Evolutionary conservation across 2,329 filamentous ascomycete genomes (phyloP), one percentile per base, ranked within the genome.

Genomic region (Phaeosphaeriaceae sp.): DNA sequence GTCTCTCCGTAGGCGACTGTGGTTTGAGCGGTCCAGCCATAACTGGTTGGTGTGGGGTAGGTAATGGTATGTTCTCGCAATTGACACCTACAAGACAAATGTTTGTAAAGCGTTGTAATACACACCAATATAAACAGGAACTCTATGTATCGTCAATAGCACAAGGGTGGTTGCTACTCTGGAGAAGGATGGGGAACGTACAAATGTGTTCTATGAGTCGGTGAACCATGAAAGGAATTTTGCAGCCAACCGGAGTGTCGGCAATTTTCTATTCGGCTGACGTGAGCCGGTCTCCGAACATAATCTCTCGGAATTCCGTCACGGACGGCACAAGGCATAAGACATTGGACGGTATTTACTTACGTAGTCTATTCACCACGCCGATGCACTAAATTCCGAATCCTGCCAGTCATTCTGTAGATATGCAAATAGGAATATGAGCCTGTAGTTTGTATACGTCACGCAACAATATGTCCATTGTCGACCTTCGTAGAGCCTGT

Each of bases 11-110:
- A 9, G 51, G 44, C 32, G 58, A 54, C 48, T 66, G 63, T 43
- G 57, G 40, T 37, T 63, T 53, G 33, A 64, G 40, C 16, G 43
- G 47, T 35, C 57, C 61, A 42, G 61, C 57, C 62, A 65, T 65
- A 6, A 35, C 52, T 13, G 41, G 20, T 17, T 33, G 44, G 41
- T 16, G 30, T n/a, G 23, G 30, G 11, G 11, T 33, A 38, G 39
- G 33, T 29, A 32, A 13, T 13, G 39, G 12, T 38, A 35, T 28
- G 29, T 52, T 37, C 12, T 33, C 18, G 12, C 39, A 32, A 20
- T 11, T 6, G 17, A 11, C 16, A 42, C 28, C 39, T 42, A 42
- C 5, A 42, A 21, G 26, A 18, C 15, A 42, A 17, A 17, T 20
- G 2, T 7, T 11, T 26, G 4, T 32, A 3, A 23, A n/a, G n/a